Percentiles rank a stretch among this genome's conserved stretches.
Conservation (phyloP, 768 basidiomycete species). For the Russula vinacea region DNA sequence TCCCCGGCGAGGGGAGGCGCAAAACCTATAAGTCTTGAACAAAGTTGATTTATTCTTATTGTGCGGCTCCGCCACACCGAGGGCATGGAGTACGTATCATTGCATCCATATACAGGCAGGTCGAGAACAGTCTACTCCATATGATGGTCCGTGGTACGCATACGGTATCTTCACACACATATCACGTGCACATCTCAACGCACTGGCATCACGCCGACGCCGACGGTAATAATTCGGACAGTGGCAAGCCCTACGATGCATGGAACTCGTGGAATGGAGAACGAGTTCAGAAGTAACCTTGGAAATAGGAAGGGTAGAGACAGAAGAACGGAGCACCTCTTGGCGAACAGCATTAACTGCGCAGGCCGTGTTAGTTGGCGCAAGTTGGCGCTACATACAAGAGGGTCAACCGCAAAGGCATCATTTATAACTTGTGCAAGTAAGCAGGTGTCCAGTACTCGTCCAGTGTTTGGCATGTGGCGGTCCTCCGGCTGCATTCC, state of each 20-base stretch:
- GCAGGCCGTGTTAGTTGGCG: neutral
- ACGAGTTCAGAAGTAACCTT: neutral
- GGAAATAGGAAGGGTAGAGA: neutral
- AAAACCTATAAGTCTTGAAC: neutral
- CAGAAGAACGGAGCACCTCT: neutral
- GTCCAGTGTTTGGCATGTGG: neutral
- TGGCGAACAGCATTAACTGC: slow-evolving; percentile 17
- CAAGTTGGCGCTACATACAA: neutral
- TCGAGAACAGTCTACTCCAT: neutral
- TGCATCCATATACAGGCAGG: neutral
- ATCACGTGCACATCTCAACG: neutral
- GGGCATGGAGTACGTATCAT: neutral
- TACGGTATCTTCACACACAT: neutral
- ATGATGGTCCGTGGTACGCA: neutral
- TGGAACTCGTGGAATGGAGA: neutral
- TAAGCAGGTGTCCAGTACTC: neutral
- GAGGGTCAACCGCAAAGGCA: neutral
- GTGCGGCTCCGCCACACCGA: neutral
- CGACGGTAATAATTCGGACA: neutral
- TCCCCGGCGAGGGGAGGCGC: neutral
- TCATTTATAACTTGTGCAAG: neutral
- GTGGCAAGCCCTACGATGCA: neutral
- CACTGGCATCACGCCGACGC: neutral
- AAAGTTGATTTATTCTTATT: neutral
- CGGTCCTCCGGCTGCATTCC: neutral